Base-by-base conservation (phyloP, 192 early-diverging fungal species). In the Entomortierella lignicola region DNA sequence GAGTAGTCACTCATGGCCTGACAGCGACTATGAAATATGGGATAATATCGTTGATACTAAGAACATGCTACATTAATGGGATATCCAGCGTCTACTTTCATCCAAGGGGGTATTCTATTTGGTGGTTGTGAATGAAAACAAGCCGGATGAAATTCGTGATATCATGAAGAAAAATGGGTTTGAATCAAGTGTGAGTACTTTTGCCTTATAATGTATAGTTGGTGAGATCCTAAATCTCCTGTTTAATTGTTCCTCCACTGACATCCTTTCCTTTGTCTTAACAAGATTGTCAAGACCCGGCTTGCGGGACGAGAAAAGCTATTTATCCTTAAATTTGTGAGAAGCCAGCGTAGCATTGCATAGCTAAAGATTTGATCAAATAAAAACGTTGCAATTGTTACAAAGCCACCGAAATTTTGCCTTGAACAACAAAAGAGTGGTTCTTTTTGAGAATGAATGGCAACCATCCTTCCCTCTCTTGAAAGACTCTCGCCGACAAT, bases 51-150 rank as follows among this genome's bases (percentile, higher is more conserved):
- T 31, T n/a, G 6, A 42, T 10, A 10, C 13, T 42, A 42, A 13
- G 13, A 10, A 42, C 13, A 42, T 41, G 21, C 10, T 25, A n/a
- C n/a, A n/a, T n/a, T n/a, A n/a, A 41, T 50, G 30, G 25, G 39
- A n/a, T 17, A 10, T 30, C 5, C 48, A 93, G 69, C 68, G 80
- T 25, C 71, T 96, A 30, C 75, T 99, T 41, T 89, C 92, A 1
- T 69, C 84, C 6, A 79, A 81, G 10, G 96, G 96, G 0, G 72
- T 91, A 15, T 98, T 95, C 67, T 98, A 97, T 69, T 69, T 99
- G 60, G 88, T 99, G 12, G 82, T 92, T 0, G 89, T 99, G 20
- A 89, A 90, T 53, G 93, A 98, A 68, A 99, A 99, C 80, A 87
- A 88, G 47, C 94, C 95, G 1, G 71, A 90, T 10, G 96, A 97